Evolutionary conservation across 352 stramenopile genomes (phyloP).

Genomic region (Globisporangium paddicum): DNA sequence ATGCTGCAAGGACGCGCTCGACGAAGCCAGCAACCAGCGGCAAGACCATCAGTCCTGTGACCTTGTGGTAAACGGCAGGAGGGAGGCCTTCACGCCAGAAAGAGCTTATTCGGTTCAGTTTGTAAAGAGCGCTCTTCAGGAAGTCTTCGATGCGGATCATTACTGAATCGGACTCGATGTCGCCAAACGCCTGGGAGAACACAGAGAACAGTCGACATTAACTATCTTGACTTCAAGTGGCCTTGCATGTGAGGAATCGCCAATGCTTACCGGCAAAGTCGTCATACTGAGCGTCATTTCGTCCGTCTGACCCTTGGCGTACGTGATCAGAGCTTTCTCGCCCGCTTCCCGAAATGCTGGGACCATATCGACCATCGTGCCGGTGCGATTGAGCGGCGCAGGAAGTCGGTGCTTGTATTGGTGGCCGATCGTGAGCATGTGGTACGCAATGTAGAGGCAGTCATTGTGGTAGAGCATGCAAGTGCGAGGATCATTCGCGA

Average conservation of each 20-base stretch:
- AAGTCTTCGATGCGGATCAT: slow-evolving; percentile 45
- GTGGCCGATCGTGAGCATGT: slow-evolving; percentile 74
- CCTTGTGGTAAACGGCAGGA: slow-evolving; percentile 43
- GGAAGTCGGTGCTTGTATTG: slow-evolving; percentile 69
- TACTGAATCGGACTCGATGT: slow-evolving; percentile 31
- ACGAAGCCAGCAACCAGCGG: slow-evolving; percentile 57
- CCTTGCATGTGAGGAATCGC: neutral
- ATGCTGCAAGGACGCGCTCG: slow-evolving; percentile 38
- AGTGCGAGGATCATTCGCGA: slow-evolving; percentile 51
- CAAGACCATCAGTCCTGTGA: slow-evolving; percentile 44
- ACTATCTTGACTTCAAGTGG: neutral
- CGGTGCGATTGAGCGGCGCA: slow-evolving; percentile 45
- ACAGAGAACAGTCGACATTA: neutral
- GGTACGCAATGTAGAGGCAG: slow-evolving; percentile 74
- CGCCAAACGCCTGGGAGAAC: slow-evolving; percentile 26
- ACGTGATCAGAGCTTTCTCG: slow-evolving; percentile 49
- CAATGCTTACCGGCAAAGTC: slow-evolving; percentile 37
- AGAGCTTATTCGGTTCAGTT: slow-evolving; percentile 50
- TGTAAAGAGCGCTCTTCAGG: slow-evolving; percentile 54
- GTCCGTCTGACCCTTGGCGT: slow-evolving; percentile 31
- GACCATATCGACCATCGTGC: slow-evolving; percentile 81
- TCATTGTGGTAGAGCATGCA: slow-evolving; percentile 87
- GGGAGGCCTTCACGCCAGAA: slow-evolving; percentile 68
- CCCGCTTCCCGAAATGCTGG: slow-evolving; percentile 55
- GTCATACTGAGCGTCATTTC: slow-evolving; percentile 36